Evolutionary conservation across 352 stramenopile species (phyloP).

Genomic region (Blastocystis sp.): DNA sequence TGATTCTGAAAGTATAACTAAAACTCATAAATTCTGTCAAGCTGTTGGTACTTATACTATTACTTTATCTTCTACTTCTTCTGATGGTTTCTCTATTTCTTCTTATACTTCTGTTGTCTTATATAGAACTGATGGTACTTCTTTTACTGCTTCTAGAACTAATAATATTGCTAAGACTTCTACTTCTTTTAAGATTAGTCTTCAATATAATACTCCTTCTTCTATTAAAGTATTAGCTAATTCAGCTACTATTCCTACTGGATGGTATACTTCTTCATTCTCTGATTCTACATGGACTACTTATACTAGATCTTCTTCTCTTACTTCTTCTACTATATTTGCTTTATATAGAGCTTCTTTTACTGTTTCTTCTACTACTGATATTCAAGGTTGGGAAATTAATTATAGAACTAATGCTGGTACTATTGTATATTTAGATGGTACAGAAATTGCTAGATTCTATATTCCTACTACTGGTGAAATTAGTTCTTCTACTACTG

Average conservation of each 20-base stretch:
- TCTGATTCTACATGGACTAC: conserved; percentile 1
- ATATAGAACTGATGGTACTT: no score
- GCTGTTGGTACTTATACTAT: no score
- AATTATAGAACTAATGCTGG: neutral
- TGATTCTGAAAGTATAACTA: no score
- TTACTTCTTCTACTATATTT: neutral
- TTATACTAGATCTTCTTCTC: neutral
- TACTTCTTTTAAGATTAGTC: no score
- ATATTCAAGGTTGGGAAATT: conserved; percentile 6
- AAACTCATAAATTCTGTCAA: no score
- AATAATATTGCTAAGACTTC: no score
- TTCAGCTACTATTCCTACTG: conserved; percentile 1
- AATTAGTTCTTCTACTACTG: neutral
- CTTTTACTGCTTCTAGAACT: no score
- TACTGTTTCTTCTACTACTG: neutral
- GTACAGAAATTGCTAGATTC: neutral
- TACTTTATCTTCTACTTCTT: no score
- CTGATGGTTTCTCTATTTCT: no score
- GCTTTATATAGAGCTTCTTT: conserved; percentile 1
- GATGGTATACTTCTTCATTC: neutral
- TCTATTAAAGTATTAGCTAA: no score
- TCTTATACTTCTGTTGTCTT: no score
- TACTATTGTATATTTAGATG: conserved; percentile 14
- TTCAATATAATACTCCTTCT: no score
- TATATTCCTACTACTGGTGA: conserved; percentile 10